These are phyloP conservation scores for Boletus coccyginus DNA, from an alignment of 768 basidiomycete species.

Conservation along the genomic window DNA sequence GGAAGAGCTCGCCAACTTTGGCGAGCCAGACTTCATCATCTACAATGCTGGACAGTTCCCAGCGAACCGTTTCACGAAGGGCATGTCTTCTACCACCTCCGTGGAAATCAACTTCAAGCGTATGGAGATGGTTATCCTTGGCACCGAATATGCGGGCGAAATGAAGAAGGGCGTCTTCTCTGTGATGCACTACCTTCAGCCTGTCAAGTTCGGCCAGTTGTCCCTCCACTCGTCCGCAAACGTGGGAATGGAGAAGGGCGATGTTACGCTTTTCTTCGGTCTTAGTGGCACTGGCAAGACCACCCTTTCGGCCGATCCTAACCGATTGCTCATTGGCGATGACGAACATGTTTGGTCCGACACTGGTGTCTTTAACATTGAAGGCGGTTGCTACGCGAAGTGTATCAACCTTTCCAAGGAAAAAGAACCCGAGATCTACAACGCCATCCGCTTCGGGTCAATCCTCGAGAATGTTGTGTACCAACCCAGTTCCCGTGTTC, in stretches of 20 bases:
- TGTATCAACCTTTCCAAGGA: conserved; percentile 94
- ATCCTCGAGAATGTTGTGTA: conserved; percentile 99
- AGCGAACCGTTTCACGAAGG: conserved; percentile 99
- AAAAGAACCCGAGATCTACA: conserved; percentile 98
- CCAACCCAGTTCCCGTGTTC: conserved; percentile 72
- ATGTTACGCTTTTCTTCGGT: conserved; percentile 99
- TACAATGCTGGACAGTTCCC: conserved; percentile 99
- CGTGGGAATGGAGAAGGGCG: conserved; percentile 81
- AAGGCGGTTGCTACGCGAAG: conserved; percentile 99
- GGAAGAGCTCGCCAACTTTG: conserved; percentile 90
- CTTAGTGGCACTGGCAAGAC: conserved; percentile 99
- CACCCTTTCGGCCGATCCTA: conserved; percentile 94
- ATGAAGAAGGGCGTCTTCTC: conserved; percentile 99
- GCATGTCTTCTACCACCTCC: conserved; percentile 98
- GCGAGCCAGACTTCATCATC: conserved; percentile 99
- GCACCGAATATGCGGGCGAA: conserved; percentile 96
- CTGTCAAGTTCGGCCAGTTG: conserved; percentile 96
- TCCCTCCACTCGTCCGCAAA: conserved; percentile 98
- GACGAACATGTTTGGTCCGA: conserved; percentile 99
- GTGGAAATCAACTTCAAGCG: conserved; percentile 99
- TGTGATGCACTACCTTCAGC: conserved; percentile 99
- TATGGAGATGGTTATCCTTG: conserved; percentile 99
- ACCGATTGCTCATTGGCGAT: conserved; percentile 92
- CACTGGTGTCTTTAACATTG: conserved; percentile 98
- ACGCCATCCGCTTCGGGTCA: conserved; percentile 90